Base-by-base conservation (phyloP, 2,329 filamentous ascomycete genomes). In the Ramularia endophylla region DNA sequence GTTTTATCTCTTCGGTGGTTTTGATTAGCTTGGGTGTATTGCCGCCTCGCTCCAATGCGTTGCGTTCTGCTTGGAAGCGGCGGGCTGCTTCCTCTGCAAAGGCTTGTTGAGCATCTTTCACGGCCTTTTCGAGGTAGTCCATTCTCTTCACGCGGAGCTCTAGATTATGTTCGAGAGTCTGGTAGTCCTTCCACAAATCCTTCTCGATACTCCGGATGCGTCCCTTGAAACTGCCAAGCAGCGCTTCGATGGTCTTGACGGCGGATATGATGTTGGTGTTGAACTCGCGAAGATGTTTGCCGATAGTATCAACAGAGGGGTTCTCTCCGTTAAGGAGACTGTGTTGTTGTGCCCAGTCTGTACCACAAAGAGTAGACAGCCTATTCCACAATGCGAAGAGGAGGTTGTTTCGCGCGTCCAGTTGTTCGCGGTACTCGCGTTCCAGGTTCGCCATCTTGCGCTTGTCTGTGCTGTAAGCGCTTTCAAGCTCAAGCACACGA, bases 281-380 rank as follows among this genome's bases (percentile, higher is more conserved):
- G 66, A 97, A 97, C 1, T 85, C 86, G 0, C 85, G 83, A 4
- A 97, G 74, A 65, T 92, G 87, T 36, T 82, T 89, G 1, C 82
- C 80, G 47, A 98, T 85, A 11, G 88, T 81, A 57, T 95, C 90
- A 25, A 94, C 74, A 9, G 84, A 87, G 0, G 89, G 87, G 5
- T 94, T 69, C 45, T 90, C 85, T 15, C 88, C 87, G 56, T 92
- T 90, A 59, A 97, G 85, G 17, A 95, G 78, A 42, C 83, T 84
- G 63, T 97, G 89, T 56, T 83, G 81, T 62, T 95, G 85, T 4
- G 85, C 80, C 90, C 92, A 98, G 59, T 97, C 92, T 0, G 80
- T 77, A 8, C 92, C 92, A 56, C 92, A 97, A 31, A 97, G 74
- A 0, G 79, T 75, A 3, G 87, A 89, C 7, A 98, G 74, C 33